Evolutionary conservation across 768 basidiomycete species (phyloP), one percentile per base, ranked within the genome.

Genomic region (Mycena crocata): DNA sequence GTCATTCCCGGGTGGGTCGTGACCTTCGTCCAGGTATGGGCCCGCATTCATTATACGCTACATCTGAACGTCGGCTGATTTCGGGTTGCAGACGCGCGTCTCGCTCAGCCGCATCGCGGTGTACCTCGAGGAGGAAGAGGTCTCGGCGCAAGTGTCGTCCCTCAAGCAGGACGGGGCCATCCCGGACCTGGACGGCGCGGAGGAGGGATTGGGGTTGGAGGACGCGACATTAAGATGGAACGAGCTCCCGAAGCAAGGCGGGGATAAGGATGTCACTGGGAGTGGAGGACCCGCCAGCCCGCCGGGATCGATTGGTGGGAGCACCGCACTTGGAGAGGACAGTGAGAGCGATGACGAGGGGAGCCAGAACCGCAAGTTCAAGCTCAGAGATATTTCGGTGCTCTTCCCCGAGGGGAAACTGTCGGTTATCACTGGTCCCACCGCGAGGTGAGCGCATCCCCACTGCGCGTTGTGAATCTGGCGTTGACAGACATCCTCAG

Each of bases 1-100:
- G 85, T 93, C 31, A 89, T 97, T 51, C 95, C 95, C 0, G 81
- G 87, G 10, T 95, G 88, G 84, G 87, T 93, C 49, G 91, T 96
- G 10, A 89, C 93, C 51, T 81, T 95, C 26, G 83, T 95, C 3
- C 90, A 92, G 75, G 84, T 84, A 68, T 21, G 72, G n/a, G n/a
- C n/a, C 56, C 0, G 12, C 19, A 17, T 3, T 26, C 12, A 30
- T 35, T 28, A 14, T 19, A 1, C 28, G 13, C 37, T 15, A 32
- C 19, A 24, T 30, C n/a, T 17, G 19, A 62, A 46, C 26, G n/a
- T 60, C 50, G 58, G 46, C 51, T 42, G 1, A 13, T 28, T 23
- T 37, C 54, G 3, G 14, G n/a, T 35, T 51, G 17, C 59, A 92
- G 82, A 86, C 89, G 3, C 81, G 85, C 15, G 88, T 94, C 13